Percentiles rank a stretch among this genome's conserved stretches.
Evolutionary conservation across 2,329 filamentous ascomycete species (phyloP).

Genomic region (Arachnomyces sp.): DNA sequence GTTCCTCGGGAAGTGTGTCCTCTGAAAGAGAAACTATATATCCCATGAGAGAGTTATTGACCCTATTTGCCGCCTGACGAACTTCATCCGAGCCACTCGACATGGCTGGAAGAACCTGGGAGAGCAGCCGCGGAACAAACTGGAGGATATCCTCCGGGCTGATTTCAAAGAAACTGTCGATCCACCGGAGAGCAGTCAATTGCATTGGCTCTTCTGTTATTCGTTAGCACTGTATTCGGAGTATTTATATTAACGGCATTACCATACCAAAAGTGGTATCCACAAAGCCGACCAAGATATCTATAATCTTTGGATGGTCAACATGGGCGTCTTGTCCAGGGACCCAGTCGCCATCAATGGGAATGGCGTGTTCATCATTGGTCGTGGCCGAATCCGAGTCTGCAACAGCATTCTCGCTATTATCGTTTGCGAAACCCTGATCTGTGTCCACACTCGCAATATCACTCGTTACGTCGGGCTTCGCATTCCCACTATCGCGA

Average conservation of each 20-base stretch:
- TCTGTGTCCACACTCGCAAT: conserved; percentile 53
- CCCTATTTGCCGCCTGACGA: conserved; percentile 75
- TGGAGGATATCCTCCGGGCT: conserved; percentile 93
- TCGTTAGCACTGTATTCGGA: conserved; percentile 11
- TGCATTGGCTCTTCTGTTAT: conserved; percentile 76
- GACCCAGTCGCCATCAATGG: conserved; percentile 86
- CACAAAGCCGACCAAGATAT: conserved; percentile 83
- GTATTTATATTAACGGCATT: conserved; percentile 15
- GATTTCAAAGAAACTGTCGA: conserved; percentile 93
- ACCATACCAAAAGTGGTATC: conserved; percentile 66
- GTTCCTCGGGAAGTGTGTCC: conserved; percentile 45
- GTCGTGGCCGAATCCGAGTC: conserved; percentile 42
- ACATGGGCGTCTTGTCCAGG: conserved; percentile 95
- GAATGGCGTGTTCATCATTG: conserved; percentile 50
- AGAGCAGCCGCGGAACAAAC: conserved; percentile 86
- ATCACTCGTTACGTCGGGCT: conserved; percentile 63
- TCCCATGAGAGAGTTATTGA: conserved; percentile 86
- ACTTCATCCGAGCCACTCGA: conserved; percentile 86
- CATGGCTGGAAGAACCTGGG: conserved; percentile 87
- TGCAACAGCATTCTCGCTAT: conserved; percentile 49
- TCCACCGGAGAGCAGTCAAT: conserved; percentile 85
- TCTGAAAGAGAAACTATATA: conserved; percentile 89
- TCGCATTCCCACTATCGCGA: conserved; percentile 58
- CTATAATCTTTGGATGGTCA: conserved; percentile 82
- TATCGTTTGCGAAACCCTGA: conserved; percentile 21